Conservation (phyloP, 1,284 basidiomycete species). For the Amylostereum areolatum region DNA sequence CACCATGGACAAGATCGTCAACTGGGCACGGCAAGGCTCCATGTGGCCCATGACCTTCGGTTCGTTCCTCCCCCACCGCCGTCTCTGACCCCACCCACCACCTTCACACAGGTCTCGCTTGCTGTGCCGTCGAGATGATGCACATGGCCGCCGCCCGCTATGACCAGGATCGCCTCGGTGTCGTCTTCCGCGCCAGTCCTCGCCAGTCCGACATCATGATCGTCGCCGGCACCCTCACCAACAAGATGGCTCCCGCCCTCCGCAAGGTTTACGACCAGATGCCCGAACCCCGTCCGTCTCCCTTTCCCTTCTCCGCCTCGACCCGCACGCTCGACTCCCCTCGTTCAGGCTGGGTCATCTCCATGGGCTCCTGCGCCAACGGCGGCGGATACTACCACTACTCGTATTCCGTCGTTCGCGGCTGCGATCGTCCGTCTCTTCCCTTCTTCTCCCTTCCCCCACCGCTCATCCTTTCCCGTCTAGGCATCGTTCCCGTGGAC, state of each 20-base stretch:
- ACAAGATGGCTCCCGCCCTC: conserved; percentile 99
- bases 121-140: conserved; percentile 99
- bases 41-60: conserved; percentile 99
- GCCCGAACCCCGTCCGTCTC: conserved; percentile 77
- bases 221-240: conserved; percentile 97
- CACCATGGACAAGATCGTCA: conserved; percentile 94
- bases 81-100: conserved; percentile 2
- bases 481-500: conserved; percentile 95
- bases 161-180: conserved; percentile 96
- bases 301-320: conserved; percentile 11
- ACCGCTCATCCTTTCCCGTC: conserved; percentile 3
- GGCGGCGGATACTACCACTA: conserved; percentile 99
- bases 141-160: conserved; percentile 99
- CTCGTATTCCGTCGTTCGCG: conserved; percentile 97
- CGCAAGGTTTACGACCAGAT: conserved; percentile 97
- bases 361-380: conserved; percentile 99
- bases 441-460: not conserved
- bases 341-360: conserved; percentile 91
- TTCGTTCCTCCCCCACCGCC: conserved; percentile 24
- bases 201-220: conserved; percentile 99
- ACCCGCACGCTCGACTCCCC: no score
- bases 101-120: conserved; percentile 73
- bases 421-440: conserved; percentile 83
- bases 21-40: conserved; percentile 96
- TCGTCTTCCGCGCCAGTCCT: conserved; percentile 98